Evolutionary conservation across 495 filamentous ascomycete species (phyloP).

Genomic region (Aspergillus sclerotioniger): DNA sequence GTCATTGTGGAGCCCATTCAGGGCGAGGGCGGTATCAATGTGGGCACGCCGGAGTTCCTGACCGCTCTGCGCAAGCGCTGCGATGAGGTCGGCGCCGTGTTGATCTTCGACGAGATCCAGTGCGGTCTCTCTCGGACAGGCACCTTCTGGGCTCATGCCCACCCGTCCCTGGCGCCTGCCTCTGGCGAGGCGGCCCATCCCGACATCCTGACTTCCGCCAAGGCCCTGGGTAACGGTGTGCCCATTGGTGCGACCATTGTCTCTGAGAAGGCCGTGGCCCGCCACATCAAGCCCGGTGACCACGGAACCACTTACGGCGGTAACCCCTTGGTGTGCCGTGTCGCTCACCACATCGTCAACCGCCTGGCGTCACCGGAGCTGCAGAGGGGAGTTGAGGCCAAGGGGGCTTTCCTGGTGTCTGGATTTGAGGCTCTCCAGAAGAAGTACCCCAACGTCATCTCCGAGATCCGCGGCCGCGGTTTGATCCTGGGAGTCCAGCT

Average conservation of each 20-base stretch:
- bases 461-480: constrained; percentile 77
- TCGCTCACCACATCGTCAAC: constrained; percentile 81
- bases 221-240: constrained; percentile 94
- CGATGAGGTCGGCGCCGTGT: constrained; percentile 79
- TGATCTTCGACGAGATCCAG: constrained; percentile 97
- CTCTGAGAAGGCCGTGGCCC: constrained; percentile 63
- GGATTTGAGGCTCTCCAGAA: constrained; percentile 62
- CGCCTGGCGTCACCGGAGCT: constrained; percentile 65
- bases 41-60: constrained; percentile 79
- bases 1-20: constrained; percentile 98
- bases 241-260: constrained; percentile 92
- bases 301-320: constrained; percentile 98
- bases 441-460: constrained; percentile 68
- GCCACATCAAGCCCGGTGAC: constrained; percentile 87
- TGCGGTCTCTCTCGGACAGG: constrained; percentile 88
- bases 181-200: constrained; percentile 70
- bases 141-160: constrained; percentile 80
- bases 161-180: constrained; percentile 51
- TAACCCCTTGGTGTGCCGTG: constrained; percentile 81
- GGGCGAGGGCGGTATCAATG: constrained; percentile 90
- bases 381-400: constrained; percentile 61
- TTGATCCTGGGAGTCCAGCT: constrained; percentile 86
- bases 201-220: constrained; percentile 90
- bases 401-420: constrained; percentile 60
- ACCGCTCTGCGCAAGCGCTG: constrained; percentile 73